Evolutionary conservation across 345 rosid species (phyloP).

Genomic region (Moringa oleifera): DNA sequence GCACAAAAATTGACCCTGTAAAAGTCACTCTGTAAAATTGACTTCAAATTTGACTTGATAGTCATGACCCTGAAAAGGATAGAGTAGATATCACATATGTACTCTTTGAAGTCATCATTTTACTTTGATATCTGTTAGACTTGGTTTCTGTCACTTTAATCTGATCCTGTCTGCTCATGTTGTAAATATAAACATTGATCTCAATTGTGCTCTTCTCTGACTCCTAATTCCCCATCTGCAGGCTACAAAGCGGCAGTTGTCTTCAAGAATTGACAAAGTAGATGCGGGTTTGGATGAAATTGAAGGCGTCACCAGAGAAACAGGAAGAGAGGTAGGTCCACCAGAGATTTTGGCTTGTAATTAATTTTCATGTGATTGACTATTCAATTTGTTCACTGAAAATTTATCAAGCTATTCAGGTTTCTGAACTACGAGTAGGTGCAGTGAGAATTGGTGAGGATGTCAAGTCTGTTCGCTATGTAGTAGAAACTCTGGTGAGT

Average conservation of each 20-base stretch:
- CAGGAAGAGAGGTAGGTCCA: conserved; percentile 57
- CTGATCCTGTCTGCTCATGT: too few species aligned
- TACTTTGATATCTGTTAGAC: neutral
- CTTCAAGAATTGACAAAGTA: conserved; percentile 49
- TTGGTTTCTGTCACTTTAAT: neutral
- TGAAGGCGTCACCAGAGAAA: conserved; percentile 43
- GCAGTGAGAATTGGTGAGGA: conserved; percentile 32
- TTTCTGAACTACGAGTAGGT: conserved; percentile 40
- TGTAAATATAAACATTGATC: neutral
- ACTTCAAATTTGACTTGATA: too few species aligned
- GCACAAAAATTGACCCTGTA: too few species aligned
- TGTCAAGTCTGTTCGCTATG: conserved; percentile 52
- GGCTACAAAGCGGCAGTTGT: conserved; percentile 61
- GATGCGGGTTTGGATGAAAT: conserved; percentile 50
- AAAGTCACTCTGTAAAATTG: too few species aligned
- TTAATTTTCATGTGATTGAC: conserved; percentile 5
- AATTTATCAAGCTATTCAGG: conserved; percentile 30
- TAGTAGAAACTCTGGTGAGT: conserved; percentile 72
- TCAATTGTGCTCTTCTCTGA: neutral
- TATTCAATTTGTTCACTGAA: conserved; percentile 10
- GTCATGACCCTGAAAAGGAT: too few species aligned
- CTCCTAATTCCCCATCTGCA: conserved; percentile 16
- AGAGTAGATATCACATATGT: too few species aligned
- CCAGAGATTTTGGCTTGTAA: conserved; percentile 8
- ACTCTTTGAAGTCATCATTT: too few species aligned